These are phyloP conservation scores for Symbiodinium pilosum DNA, from an alignment of 73 alveolate genomes.

Conservation along the genomic window DNA sequence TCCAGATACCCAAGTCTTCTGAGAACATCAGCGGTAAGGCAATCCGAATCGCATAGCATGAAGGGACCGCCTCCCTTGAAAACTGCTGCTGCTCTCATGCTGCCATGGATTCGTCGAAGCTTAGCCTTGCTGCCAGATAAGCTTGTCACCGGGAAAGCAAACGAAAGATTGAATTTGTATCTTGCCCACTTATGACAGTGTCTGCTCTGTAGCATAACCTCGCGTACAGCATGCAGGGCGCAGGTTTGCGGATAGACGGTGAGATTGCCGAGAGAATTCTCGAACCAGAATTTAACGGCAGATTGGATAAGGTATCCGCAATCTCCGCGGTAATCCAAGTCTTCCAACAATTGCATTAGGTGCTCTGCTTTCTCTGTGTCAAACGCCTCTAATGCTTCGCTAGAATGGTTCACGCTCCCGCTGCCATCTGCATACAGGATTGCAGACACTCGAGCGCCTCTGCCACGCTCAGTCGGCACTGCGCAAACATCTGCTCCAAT, in stretches of 20 bases:
- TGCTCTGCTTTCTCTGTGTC: background rate
- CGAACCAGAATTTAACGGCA: background rate
- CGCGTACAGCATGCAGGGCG: background rate
- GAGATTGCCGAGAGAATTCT: background rate
- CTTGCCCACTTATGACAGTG: background rate
- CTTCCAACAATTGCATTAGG: background rate
- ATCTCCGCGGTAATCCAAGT: background rate
- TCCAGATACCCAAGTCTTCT: conserved; percentile 1
- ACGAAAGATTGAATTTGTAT: background rate
- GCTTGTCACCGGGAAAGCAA: background rate
- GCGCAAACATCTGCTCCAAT: conserved; percentile 3
- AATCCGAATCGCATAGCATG: background rate
- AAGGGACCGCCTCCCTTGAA: conserved; percentile 29
- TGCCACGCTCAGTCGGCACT: background rate
- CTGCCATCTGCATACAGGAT: conserved; percentile 19
- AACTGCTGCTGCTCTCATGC: background rate
- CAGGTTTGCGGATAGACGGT: background rate
- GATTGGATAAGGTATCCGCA: background rate
- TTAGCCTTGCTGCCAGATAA: background rate
- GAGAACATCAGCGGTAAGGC: background rate
- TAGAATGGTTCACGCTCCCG: background rate
- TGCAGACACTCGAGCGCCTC: background rate
- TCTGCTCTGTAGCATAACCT: background rate
- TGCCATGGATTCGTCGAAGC: background rate
- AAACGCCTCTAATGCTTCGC: background rate